These are phyloP conservation scores for Sporisorium iseilematis-ciliati DNA, from an alignment of 1,284 basidiomycete genomes.

Conservation along the genomic window DNA sequence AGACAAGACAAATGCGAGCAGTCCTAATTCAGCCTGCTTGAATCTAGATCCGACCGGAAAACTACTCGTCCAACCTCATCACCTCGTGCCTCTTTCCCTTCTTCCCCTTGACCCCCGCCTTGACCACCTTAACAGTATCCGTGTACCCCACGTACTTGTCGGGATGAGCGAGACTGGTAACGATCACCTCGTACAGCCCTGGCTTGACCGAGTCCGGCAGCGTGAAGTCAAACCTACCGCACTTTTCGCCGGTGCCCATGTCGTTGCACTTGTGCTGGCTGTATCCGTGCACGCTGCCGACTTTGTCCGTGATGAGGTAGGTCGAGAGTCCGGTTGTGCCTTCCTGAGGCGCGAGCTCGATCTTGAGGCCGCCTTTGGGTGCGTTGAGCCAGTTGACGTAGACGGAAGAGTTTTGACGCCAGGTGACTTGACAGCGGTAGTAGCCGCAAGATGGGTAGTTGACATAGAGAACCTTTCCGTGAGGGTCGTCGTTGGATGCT, in stretches of 20 bases:
- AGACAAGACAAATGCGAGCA: neutral
- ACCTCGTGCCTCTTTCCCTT: constrained; percentile 25
- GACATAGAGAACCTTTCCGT: constrained; percentile 46
- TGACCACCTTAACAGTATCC: constrained; percentile 35
- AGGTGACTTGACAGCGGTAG: constrained; percentile 41
- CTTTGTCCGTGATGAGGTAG: constrained; percentile 43
- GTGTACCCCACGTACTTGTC: constrained; percentile 38
- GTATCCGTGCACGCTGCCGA: constrained; percentile 27
- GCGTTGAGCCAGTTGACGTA: constrained; percentile 51
- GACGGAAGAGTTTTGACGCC: constrained; percentile 19
- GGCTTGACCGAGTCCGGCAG: constrained; percentile 24
- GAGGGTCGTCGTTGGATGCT: constrained; percentile 42
- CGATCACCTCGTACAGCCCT: constrained; percentile 39
- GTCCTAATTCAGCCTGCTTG: neutral
- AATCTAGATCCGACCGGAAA: too few species aligned
- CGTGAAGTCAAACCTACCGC: constrained; percentile 37
- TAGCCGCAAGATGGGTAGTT: constrained; percentile 39
- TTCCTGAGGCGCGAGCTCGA: constrained; percentile 45
- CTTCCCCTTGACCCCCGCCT: constrained; percentile 7
- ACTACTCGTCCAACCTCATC: constrained; percentile 7
- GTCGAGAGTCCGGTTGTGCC: constrained; percentile 27
- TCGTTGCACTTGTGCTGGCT: constrained; percentile 26
- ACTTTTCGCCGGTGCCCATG: constrained; percentile 33
- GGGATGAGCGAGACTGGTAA: constrained; percentile 24
- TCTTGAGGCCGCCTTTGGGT: constrained; percentile 35